Evolutionary conservation across 2,329 filamentous ascomycete genomes (phyloP), one percentile per base, ranked within the genome.

Genomic region (Neofusicoccum kwambonambiense): DNA sequence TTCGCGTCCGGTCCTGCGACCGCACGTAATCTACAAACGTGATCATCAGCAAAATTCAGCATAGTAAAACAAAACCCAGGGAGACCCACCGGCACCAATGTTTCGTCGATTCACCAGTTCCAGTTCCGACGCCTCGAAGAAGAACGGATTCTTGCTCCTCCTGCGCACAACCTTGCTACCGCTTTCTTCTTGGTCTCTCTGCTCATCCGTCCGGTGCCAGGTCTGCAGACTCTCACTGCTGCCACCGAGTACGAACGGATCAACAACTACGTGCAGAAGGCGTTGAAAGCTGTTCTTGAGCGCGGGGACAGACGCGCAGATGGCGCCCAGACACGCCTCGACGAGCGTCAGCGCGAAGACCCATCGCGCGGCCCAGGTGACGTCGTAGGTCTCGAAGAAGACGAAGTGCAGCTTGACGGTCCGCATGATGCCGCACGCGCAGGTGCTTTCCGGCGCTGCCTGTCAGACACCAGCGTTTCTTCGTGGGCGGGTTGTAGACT

Each of bases 251-350:
- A 19, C 41, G 12, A 56, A 56, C 0, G 51, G 35, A 19, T 41
- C 51, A 2, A 56, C 27, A 6, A 56, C 51, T 13, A 56, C 15
- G 37, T 47, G 47, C 17, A 63, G 37, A 4, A 52, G 9, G 22
- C 61, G 49, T 8, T 44, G 47, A 8, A 63, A 78, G 67, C 80
- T 77, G 19, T 78, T 73, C 37, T 80, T 79, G 22, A 82, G 71
- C 1, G 80, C 77, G 0, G 80, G 79, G 0, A 76, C 77, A 1
- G 75, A 78, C 3, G 79, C 77, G 64, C 78, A 81, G 45, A 81
- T 75, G 13, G 81, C 74, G 15, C 73, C 79, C 1, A 82, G 70
- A 49, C 77, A 72, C 3, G 78, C 74, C 68, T 81, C 79, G 1
- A 80, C 67, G 9, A 74, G 73, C 3, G 79, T 79, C 76, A 78